phyloP scores from a whole-genome alignment of 768 basidiomycete genomes.

The Mycena sanguinolenta region DNA sequence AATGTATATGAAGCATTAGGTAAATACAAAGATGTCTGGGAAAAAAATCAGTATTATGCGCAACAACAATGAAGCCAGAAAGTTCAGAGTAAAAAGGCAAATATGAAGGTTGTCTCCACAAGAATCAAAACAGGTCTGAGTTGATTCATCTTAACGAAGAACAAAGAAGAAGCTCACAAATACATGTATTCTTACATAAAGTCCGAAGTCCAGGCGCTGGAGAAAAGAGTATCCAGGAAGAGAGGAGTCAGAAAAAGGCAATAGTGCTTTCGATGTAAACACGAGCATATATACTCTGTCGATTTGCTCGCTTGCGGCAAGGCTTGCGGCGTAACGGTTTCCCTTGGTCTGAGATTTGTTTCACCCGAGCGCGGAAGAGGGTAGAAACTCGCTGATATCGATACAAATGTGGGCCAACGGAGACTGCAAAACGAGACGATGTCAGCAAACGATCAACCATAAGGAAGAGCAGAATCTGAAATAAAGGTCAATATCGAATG shows the following conservation, averaged over 20 bases:
- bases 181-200: too few relatives aligned
- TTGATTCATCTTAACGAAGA: conserved; percentile 31
- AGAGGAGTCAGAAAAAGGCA: too few relatives aligned
- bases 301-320: too few relatives aligned
- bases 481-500: conserved; percentile 67
- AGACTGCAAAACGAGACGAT: conserved; percentile 3
- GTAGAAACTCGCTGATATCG: conserved; percentile 23
- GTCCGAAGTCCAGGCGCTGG: too few relatives aligned
- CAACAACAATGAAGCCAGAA: background rate
- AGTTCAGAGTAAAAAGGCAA: conserved; percentile 32
- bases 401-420: conserved; percentile 32
- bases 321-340: too few relatives aligned
- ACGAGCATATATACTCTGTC: too few relatives aligned
- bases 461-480: conserved; percentile 46
- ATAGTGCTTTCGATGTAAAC: too few relatives aligned
- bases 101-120: conserved; percentile 35
- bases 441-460: conserved; percentile 5
- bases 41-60: background rate
- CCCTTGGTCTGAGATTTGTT: too few relatives aligned
- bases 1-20: too few relatives aligned
- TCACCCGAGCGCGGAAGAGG: conserved; percentile 18
- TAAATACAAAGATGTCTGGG: too few relatives aligned
- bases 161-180: conserved; percentile 7
- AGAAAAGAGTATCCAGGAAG: too few relatives aligned
- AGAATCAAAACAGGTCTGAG: conserved; percentile 38